phyloP scores from a whole-genome alignment of 352 stramenopile species.

The Pythium rishiriense region DNA sequence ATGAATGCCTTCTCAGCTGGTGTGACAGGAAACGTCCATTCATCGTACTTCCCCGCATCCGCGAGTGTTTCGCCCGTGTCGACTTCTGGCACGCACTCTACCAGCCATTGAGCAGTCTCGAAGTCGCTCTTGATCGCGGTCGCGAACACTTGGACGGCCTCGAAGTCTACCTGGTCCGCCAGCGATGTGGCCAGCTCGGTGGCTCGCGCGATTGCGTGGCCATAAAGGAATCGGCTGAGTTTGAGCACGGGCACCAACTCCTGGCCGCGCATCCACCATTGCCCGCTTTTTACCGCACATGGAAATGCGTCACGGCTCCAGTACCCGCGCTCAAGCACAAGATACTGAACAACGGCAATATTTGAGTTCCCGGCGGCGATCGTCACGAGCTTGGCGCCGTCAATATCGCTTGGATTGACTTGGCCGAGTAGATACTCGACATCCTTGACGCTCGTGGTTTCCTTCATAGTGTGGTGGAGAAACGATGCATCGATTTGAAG shows the following conservation, averaged over 20 bases:
- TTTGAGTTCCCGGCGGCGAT: not conserved
- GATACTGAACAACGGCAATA: not conserved
- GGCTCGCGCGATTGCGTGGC: not conserved
- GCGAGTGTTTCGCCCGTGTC: not conserved
- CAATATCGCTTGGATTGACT: not conserved
- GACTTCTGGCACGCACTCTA: not conserved
- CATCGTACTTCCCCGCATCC: not conserved
- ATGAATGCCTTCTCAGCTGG: not conserved
- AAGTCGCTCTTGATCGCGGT: no score
- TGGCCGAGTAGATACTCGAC: not conserved
- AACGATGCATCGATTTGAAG: not conserved
- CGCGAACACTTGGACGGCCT: no score
- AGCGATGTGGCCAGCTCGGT: not conserved
- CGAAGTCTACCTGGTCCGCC: not conserved
- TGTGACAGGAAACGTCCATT: not conserved
- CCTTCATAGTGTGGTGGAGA: not conserved
- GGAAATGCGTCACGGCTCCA: not conserved
- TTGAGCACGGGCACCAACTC: no score
- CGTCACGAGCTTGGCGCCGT: not conserved
- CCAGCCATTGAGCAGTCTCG: no score
- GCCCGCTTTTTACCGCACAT: not conserved
- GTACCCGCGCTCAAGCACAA: not conserved
- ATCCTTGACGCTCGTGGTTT: not conserved
- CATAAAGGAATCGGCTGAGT: not conserved
- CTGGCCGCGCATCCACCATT: no score